phyloP scores from a whole-genome alignment of 805 yeast genomes.

The Teunomyces pallodes region DNA sequence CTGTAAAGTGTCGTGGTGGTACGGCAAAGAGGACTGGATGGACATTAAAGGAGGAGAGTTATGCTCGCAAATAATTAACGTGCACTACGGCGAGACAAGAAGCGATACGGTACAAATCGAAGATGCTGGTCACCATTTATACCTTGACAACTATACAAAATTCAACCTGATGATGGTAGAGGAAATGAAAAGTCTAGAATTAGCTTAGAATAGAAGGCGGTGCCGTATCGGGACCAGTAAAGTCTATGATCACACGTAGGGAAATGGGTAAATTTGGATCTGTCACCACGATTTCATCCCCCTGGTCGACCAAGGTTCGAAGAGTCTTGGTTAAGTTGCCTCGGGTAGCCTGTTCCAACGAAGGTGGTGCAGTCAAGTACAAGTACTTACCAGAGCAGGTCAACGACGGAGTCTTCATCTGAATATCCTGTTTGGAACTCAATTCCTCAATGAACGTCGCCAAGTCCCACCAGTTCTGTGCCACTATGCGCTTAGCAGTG shows the following conservation, averaged over 20 bases:
- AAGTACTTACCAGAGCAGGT: slow-evolving; percentile 37
- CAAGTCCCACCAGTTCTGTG: slow-evolving; percentile 27
- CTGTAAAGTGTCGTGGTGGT: slow-evolving; percentile 75
- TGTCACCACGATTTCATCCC: slow-evolving; percentile 53
- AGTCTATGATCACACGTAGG: slow-evolving; percentile 16
- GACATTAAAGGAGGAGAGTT: slow-evolving; percentile 47
- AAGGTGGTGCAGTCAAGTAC: slow-evolving; percentile 48
- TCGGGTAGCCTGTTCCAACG: slow-evolving; percentile 44
- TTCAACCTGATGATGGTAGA: slow-evolving; percentile 52
- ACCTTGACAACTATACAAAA: slow-evolving; percentile 57
- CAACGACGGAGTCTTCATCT: slow-evolving; percentile 45
- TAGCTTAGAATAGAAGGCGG: slow-evolving; percentile 1
- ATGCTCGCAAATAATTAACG: slow-evolving; percentile 34
- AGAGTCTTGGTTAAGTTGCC: slow-evolving; percentile 39
- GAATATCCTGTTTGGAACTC: slow-evolving; percentile 24
- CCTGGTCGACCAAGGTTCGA: slow-evolving; percentile 33
- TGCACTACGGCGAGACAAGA: slow-evolving; percentile 10
- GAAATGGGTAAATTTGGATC: slow-evolving; percentile 52
- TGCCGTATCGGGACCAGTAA: slow-evolving; percentile 7
- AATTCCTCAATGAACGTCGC: slow-evolving; percentile 43
- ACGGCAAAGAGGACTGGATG: slow-evolving; percentile 77
- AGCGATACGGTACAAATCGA: slow-evolving; percentile 42
- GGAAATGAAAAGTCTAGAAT: slow-evolving; percentile 46
- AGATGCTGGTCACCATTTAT: slow-evolving; percentile 76
- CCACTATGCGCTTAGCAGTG: slow-evolving; percentile 21